Base-by-base conservation (phyloP, 1,139 yeast species). In the Yamadazyma spencermartinsiae region DNA sequence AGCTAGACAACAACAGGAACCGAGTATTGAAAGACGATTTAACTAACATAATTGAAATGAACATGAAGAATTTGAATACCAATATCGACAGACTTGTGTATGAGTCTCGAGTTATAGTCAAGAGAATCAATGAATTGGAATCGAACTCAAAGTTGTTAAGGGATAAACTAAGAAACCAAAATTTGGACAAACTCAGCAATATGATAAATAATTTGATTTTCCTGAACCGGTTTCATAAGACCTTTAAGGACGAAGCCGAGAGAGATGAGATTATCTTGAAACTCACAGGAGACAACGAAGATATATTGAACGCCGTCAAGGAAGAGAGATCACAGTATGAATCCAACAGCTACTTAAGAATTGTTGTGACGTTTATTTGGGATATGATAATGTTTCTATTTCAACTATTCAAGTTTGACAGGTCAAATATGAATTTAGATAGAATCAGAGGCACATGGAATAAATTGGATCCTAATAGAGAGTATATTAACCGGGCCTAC, bases 51-150 rank as follows among this genome's bases (percentile, higher is more conserved):
- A 57, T 83, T 33, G 63, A 72, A 35, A 64, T 61, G 33, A 83
- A 79, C 45, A 64, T 85, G 45, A 65, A 68, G 28, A 90, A 85
- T 42, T 71, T 88, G 33, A 80, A 80, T 26, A 79, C 86, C 2
- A 68, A 84, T 31, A 79, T 86, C 24, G 92, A 95, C 17, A 71
- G 95, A 45, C 66, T 92, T 41, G 76, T 81, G 39, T 92, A 90
- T 57, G 96, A 92, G 54, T 73, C 88, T 18, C 65, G 95, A 40
- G 73, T 87, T 36, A 71, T 92, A 16, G 75, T 75, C 30, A 80
- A 82, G 39, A 79, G 92, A 50, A 76, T 90, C 40, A 78, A 81
- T 40, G 98, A 92, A 54, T 82, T 89, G 18, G 95, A 87, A 48
- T 88, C 85, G 29, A 78, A 83, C 40, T 58, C 70, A 48, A 65